Evolutionary conservation across 345 rosid species (phyloP), one percentile per base, ranked within the genome.

Genomic region (Eucalyptus sp.): DNA sequence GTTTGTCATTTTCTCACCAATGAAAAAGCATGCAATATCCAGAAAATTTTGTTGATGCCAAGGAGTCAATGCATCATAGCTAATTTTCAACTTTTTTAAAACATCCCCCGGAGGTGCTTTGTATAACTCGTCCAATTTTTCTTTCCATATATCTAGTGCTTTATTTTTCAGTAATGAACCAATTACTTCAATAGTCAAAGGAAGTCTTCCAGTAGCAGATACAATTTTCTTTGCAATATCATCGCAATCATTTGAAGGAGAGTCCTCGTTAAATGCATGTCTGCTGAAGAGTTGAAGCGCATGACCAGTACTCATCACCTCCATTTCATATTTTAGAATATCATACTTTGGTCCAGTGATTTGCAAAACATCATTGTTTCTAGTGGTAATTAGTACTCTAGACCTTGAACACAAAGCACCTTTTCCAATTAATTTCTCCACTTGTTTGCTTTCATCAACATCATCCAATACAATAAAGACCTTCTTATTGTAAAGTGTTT

Each of bases 21-120:
- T 14, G 51, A 14, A 50, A 50, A 50, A 14, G 51, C 51, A 50
- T 50, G 51, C 51, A 50, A 50, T 50, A 50, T 50, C 51, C 51
- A 50, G 3, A 50, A 50, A 50, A 50, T 5, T 50, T 50, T 50
- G 51, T 50, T 2, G 51, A 0, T 0, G 1, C 3, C 3, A 2
- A 12, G 1, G 0, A 8, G 10, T 29, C 41, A 87, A 50, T 13
- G 89, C 54, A 8, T 87, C 17, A 62, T 33, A 66, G 22, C 89
- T 87, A 16, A 87, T 66, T 46, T 7, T n/a, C 20, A 87, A 41
- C 43, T 66, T 87, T n/a, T 66, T 10, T 2, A 46, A 50, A 43
- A 87, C 89, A 50, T 4, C 64, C 1, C 3, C 0, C 14, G 22
- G 12, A 43, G 83, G 79, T 29, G 13, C 13, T 8, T 27, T 29